Evolutionary conservation across 192 early-diverging fungal genomes (phyloP).

Genomic region (Entomortierella parvispora): DNA sequence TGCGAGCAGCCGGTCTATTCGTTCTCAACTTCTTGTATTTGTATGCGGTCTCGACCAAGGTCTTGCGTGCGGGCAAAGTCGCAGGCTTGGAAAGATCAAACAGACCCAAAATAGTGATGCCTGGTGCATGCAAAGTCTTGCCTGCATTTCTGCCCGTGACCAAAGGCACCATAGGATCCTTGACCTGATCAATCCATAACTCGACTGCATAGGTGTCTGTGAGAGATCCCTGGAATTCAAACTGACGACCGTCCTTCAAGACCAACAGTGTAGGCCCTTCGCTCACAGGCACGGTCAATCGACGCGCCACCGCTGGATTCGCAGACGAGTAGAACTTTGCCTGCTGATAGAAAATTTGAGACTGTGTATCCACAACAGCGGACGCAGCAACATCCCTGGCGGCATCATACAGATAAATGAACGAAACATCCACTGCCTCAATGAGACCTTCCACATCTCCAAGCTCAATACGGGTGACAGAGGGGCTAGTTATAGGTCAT

Average conservation of each 20-base stretch:
- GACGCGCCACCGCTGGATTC: slow-evolving; percentile 28
- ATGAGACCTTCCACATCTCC: slow-evolving; percentile 54
- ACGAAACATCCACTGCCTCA: slow-evolving; percentile 56
- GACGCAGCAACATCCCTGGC: slow-evolving; percentile 53
- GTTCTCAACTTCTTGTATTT: slow-evolving; percentile 27
- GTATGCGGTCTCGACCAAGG: slow-evolving; percentile 45
- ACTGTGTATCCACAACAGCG: slow-evolving; percentile 17
- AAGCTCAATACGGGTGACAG: slow-evolving; percentile 37
- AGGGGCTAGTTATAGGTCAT: slow-evolving; percentile 5
- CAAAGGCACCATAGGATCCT: slow-evolving; percentile 71
- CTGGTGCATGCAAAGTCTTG: slow-evolving; percentile 71
- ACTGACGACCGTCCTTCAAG: slow-evolving; percentile 67
- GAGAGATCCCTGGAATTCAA: slow-evolving; percentile 28
- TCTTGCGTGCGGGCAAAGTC: slow-evolving; percentile 3
- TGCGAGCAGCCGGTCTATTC: not conserved
- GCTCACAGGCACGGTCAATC: slow-evolving; percentile 18
- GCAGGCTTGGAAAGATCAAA: slow-evolving; percentile 58
- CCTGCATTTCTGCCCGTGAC: slow-evolving; percentile 76
- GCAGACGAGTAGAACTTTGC: slow-evolving; percentile 49
- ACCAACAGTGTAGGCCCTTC: slow-evolving; percentile 63
- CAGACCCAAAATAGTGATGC: slow-evolving; percentile 72
- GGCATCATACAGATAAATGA: slow-evolving; percentile 66
- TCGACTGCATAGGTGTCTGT: slow-evolving; percentile 55
- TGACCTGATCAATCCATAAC: slow-evolving; percentile 72
- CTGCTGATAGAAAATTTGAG: slow-evolving; percentile 39